Evolutionary conservation across 2,329 filamentous ascomycete species (phyloP).

Genomic region (Fusarium temperatum): DNA sequence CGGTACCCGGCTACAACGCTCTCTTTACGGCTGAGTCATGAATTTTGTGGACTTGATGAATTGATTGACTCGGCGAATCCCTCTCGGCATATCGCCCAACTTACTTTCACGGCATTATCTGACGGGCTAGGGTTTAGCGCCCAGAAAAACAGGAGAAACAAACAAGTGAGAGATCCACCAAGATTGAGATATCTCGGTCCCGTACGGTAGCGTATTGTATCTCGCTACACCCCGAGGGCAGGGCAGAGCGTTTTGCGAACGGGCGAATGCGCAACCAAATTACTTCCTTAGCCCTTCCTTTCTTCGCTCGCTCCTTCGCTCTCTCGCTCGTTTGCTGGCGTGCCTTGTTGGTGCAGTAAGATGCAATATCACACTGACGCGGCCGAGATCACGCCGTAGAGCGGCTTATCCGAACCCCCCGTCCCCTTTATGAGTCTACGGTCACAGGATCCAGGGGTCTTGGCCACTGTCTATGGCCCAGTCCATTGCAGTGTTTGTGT

Average conservation of each 20-base stretch:
- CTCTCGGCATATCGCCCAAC: conserved; percentile 21
- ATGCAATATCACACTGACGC: conserved; percentile 32
- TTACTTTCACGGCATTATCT: conserved; percentile 24
- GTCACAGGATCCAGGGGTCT: conserved; percentile 18
- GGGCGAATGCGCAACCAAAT: conserved; percentile 4
- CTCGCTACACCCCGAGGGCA: background rate
- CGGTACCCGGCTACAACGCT: conserved; percentile 13
- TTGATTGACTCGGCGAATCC: conserved; percentile 29
- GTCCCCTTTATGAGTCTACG: conserved; percentile 12
- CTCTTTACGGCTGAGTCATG: conserved; percentile 15
- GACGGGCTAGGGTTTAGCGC: conserved; percentile 5
- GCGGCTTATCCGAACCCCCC: conserved; percentile 31
- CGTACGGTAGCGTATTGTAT: background rate
- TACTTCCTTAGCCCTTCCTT: conserved; percentile 8
- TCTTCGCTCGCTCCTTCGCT: background rate
- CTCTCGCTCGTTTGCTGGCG: background rate
- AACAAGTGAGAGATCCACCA: conserved; percentile 14
- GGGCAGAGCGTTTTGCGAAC: background rate
- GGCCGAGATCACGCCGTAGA: conserved; percentile 40
- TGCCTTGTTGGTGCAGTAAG: conserved; percentile 27
- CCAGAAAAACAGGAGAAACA: background rate
- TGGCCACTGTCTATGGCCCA: background rate
- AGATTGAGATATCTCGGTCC: conserved; percentile 5
- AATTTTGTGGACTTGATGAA: background rate
- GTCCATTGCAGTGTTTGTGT: background rate